Evolutionary conservation across 1,284 basidiomycete species (phyloP).

Genomic region (Ganoderma lingzhi): DNA sequence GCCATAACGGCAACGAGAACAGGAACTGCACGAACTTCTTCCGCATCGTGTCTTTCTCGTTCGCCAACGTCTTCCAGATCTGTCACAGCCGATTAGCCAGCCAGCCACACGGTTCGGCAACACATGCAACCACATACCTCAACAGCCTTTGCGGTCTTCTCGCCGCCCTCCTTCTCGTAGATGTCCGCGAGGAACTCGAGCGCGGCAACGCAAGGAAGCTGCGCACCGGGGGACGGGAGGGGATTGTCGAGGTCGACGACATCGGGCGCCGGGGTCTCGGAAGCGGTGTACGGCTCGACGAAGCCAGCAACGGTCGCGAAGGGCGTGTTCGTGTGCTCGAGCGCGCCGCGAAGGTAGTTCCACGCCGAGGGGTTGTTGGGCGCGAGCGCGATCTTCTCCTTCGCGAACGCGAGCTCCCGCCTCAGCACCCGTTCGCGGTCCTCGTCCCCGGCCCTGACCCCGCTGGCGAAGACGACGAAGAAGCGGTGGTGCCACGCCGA

Average conservation of each 20-base stretch:
- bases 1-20: background rate
- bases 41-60: constrained; percentile 79
- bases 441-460: constrained; percentile 63
- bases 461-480: constrained; percentile 86
- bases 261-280: constrained; percentile 39
- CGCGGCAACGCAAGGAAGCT: constrained; percentile 79
- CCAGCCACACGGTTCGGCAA: background rate
- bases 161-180: constrained; percentile 64
- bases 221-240: constrained; percentile 68
- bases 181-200: constrained; percentile 90
- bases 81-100: constrained; percentile 26
- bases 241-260: constrained; percentile 81
- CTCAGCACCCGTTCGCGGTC: constrained; percentile 64
- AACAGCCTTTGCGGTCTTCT: constrained; percentile 55
- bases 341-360: constrained; percentile 90
- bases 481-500: constrained; percentile 99
- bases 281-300: constrained; percentile 68
- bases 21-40: constrained; percentile 65
- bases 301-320: constrained; percentile 66
- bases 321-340: constrained; percentile 66
- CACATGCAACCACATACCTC: constrained; percentile 45
- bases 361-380: constrained; percentile 94
- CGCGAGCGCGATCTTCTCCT: constrained; percentile 83
- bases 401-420: constrained; percentile 77
- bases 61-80: constrained; percentile 78